Evolutionary conservation across 2,329 filamentous ascomycete genomes (phyloP).

Genomic region (Cadophora malorum): DNA sequence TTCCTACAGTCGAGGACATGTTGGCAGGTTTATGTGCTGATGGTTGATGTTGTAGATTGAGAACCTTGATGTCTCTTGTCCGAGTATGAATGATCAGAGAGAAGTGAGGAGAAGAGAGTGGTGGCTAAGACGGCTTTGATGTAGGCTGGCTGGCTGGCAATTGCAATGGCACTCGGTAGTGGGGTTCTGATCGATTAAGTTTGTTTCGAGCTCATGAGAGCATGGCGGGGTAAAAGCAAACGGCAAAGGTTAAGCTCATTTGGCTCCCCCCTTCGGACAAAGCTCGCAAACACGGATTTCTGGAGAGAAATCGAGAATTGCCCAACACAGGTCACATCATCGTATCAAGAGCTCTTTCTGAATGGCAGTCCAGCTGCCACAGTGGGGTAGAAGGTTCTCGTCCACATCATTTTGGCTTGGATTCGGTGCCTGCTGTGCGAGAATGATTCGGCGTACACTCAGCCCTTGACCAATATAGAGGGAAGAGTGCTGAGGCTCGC

Average conservation of each 20-base stretch:
- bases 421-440: neutral
- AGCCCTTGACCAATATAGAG: too few species aligned
- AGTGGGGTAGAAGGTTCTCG: neutral
- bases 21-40: neutral
- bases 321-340: neutral
- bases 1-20: conserved; percentile 26
- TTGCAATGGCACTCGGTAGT: neutral
- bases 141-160: neutral
- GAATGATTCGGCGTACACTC: too few species aligned
- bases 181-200: neutral
- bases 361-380: conserved; percentile 4
- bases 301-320: neutral
- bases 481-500: conserved; percentile 3
- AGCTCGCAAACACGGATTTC: conserved; percentile 16
- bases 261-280: conserved; percentile 14
- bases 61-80: conserved; percentile 17
- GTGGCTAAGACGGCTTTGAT: conserved; percentile 4
- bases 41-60: neutral
- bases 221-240: conserved; percentile 10
- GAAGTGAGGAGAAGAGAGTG: neutral
- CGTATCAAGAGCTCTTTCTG: neutral
- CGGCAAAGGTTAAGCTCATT: neutral
- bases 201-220: neutral
- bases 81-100: neutral
- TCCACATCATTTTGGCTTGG: neutral